Conservation (phyloP, 495 filamentous ascomycete species). For the Hyaloscypha bicolor region DNA sequence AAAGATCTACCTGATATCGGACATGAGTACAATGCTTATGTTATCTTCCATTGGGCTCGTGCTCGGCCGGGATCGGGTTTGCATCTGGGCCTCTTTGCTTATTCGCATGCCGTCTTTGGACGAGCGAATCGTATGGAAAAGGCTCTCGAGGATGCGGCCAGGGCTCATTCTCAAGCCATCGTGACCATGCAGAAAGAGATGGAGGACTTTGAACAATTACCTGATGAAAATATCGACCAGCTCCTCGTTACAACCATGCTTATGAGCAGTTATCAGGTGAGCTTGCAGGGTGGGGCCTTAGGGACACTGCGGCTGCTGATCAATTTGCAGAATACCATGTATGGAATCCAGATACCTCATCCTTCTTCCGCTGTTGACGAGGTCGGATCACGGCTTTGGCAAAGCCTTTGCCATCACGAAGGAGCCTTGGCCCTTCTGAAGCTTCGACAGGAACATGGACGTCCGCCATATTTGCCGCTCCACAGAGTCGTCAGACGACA, state of each 20-base stretch:
- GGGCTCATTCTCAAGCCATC: constrained; percentile 28
- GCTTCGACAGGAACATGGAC: constrained; percentile 29
- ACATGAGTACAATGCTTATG: constrained; percentile 31
- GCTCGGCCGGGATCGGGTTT: constrained; percentile 32
- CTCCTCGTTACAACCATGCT: constrained; percentile 37
- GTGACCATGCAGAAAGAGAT: constrained; percentile 10
- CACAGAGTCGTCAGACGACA: constrained; percentile 33
- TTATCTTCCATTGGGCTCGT: constrained; percentile 26
- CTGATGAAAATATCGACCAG: constrained; percentile 35
- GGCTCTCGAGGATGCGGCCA: constrained; percentile 25
- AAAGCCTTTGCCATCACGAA: constrained; percentile 31
- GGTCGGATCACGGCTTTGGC: constrained; percentile 29
- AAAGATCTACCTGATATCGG: constrained; percentile 24
- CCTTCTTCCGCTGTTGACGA: constrained; percentile 14
- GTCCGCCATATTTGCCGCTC: constrained; percentile 29
- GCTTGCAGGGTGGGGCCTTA: background rate
- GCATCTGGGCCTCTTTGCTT: constrained; percentile 34
- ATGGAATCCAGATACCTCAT: constrained; percentile 5
- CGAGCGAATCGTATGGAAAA: constrained; percentile 22
- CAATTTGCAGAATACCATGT: constrained; percentile 25
- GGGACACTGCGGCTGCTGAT: background rate
- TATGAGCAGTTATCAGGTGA: constrained; percentile 36
- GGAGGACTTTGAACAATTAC: constrained; percentile 11
- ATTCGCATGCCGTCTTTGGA: constrained; percentile 37
- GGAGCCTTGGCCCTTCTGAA: constrained; percentile 34